Evolutionary conservation across 139 green algal species (phyloP), one percentile per base, ranked within the genome.

Genomic region (Helicosporidium sp.): DNA sequence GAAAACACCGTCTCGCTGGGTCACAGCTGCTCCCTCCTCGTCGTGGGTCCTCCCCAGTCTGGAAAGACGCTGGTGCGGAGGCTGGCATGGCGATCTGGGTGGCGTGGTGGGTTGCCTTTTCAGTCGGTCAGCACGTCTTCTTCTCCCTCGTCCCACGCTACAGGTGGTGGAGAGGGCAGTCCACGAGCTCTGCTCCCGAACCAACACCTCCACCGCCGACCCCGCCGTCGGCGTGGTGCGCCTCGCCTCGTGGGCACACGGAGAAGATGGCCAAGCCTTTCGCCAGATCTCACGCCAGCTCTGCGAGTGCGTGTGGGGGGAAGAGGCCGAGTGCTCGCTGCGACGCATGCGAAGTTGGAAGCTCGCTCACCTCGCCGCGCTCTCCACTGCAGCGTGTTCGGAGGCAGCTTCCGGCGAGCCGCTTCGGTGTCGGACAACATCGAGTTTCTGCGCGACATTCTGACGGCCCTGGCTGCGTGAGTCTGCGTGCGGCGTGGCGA

Each of bases 371-470:
- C n/a, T 45, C n/a, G 12, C n/a, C 40, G 20, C 19, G 15, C 18
- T 10, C 16, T 29, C 46, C 31, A 31, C 4, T 49, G 54, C 54
- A 69, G 50, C 25, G 39, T 34, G 6, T 67, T 68, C 7, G 17
- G 56, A 23, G 44, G 51, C 18, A 20, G 27, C 2, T 87, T 82
- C 33, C 39, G 25, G 7, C 49, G 51, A 5, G 49, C 26, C 4
- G 73, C 78, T 0, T 75, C 68, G 0, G 66, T 75, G 36, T 66
- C 64, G 7, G 78, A 88, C 19, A 91, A 91, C 60, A 65, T 91
- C 20, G 33, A 41, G 19, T 89, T 91, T 57, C 54, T 91, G 43
- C 61, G 63, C 8, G 64, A 60, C 19, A 74, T 85, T 51, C 57
- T 89, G n/a, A n/a, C n/a, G n/a, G n/a, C n/a, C n/a, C n/a, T n/a